Evolutionary conservation across 129 eudicot species (phyloP), one percentile per base, ranked within the genome.

Genomic region (Calendula officinalis): DNA sequence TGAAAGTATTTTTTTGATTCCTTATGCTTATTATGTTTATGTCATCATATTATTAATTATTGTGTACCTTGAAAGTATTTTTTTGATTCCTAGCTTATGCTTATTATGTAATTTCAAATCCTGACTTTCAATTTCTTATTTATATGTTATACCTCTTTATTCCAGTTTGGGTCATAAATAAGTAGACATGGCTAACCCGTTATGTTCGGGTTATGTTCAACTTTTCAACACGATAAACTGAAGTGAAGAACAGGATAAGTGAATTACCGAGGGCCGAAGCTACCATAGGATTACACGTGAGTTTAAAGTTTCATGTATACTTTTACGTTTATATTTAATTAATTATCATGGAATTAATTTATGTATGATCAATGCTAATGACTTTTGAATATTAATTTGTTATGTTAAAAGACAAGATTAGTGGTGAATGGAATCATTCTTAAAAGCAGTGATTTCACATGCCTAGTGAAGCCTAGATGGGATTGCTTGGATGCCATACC

Each of bases 401-500:
- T 30, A 6, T 51, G 15, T 8, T 22, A 22, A n/a, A 64, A 30
- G 34, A 34, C 58, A 47, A 35, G 46, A 9, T 47, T 57, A 59
- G 69, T 71, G 47, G 48, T 60, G 55, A 37, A 73, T 46, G 66
- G 78, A 65, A 73, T 73, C 67, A 65, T 56, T 66, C 72, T 66
- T 57, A 74, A 74, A 74, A 57, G 68, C 62, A 38, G 72, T 46
- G 40, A 73, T 57, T 56, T 15, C 78, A 73, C 78, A 73, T 73
- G 78, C 36, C 38, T 40, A 60, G 68, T 70, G 75, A 62, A 48
- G 75, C 60, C 16, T 60, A 17, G 42, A 59, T 70, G 67, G 60
- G 61, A 53, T 55, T 64, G 56, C 43, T 33, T 63, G 54, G 64
- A 67, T 54, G 14, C 39, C 37, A 35, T 45, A 36, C 61, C 60